phyloP scores from a whole-genome alignment of 164 flowering plant species.

The Taxillus chinensis region DNA sequence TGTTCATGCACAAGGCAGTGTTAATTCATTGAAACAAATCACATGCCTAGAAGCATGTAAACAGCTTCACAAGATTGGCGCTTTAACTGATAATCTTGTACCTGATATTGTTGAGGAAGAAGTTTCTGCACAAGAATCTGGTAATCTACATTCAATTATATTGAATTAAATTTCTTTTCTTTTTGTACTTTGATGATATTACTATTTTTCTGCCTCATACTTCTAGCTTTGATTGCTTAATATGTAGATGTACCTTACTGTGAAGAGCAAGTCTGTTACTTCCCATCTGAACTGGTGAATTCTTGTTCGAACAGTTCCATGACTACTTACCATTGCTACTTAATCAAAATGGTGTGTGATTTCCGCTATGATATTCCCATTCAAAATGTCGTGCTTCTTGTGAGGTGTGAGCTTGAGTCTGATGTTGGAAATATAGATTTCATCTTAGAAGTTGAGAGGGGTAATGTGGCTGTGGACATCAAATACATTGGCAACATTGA shows the following conservation, averaged over 20 bases:
- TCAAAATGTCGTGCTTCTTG: conserved; percentile 37
- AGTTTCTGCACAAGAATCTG: conserved; percentile 22
- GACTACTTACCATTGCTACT: conserved; percentile 40
- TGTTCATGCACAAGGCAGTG: conserved; percentile 33
- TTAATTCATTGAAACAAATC: conserved; percentile 35
- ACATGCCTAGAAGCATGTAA: conserved; percentile 83
- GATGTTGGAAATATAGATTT: conserved; percentile 26
- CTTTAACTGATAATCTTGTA: conserved; percentile 67
- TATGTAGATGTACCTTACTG: conserved; percentile 31
- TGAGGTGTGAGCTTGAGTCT: conserved; percentile 28
- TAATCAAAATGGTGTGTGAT: conserved; percentile 30
- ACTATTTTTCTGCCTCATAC: not conserved
- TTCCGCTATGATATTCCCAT: conserved; percentile 29
- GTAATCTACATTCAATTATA: conserved; percentile 21
- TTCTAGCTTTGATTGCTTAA: not conserved
- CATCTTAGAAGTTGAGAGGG: conserved; percentile 36
- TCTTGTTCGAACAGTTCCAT: conserved; percentile 5
- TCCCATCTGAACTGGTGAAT: conserved; percentile 50
- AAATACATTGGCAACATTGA: conserved; percentile 28
- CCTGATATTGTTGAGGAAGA: conserved; percentile 52
- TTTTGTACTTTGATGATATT: not conserved
- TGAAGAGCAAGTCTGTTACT: conserved; percentile 35
- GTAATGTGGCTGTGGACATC: conserved; percentile 28
- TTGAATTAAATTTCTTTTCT: not conserved
- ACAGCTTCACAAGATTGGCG: conserved; percentile 63